Evolutionary conservation across 1,139 yeast species (phyloP), one percentile per base, ranked within the genome.

Genomic region (Magnusiomyces ingens): DNA sequence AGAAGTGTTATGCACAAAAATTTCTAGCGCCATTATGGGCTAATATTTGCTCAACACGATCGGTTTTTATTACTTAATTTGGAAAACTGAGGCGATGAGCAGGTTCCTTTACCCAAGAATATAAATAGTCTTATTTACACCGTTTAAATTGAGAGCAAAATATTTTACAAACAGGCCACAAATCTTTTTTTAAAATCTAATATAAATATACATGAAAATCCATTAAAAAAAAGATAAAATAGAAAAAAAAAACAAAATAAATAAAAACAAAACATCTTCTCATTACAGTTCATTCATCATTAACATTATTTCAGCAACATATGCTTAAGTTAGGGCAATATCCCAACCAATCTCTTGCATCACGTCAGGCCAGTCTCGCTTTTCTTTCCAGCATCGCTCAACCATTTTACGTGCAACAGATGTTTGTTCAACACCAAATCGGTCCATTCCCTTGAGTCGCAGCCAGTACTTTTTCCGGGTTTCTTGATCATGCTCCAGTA

Each of bases 381-480:
- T 61, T 1, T 55, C 53, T 2, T 57, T 54, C 84, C 84, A 80
- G 61, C 82, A 77, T 58, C 77, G 64, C 44, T 66, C 69, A 75
- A 80, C 77, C 10, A 79, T 71, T 52, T 65, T 69, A 22, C 73
- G 62, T 15, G 80, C 76, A 55, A 72, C 70, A 15, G 63, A 63
- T 0, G 80, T 79, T 57, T 75, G 76, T 4, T 71, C 69, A 52
- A 75, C 74, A 0, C 84, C 84, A 62, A 71, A 69, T 29, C 71
- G 70, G 12, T 71, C 70, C 66, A 79, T 69, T 19, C 63, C 64
- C 3, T 64, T 59, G 59, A 79, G 71, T 36, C 83, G 63, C 10
- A 63, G 62, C 38, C 67, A 58, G 55, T 74, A 75, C 32, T 73
- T 65, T n/a, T 61, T 60, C 44, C 76, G 66, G 57, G 68, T 63